Conservation (phyloP, 139 green algal species). For the Zygnema circumcarinatum region DNA sequence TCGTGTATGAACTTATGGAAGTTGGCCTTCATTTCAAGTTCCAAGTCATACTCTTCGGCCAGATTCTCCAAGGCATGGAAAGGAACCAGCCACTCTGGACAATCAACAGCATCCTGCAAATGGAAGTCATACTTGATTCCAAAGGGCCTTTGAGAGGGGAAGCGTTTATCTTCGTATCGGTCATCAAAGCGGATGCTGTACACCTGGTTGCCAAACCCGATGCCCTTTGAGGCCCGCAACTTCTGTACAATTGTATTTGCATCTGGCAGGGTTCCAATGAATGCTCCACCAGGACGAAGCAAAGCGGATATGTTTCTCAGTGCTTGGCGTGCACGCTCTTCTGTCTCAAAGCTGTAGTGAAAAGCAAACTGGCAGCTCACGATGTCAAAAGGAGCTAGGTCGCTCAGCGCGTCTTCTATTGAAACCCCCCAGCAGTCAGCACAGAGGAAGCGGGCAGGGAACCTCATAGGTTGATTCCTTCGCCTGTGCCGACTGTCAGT, state of each 20-base stretch:
- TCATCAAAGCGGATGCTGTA: conserved; percentile 39
- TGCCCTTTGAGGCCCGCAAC: conserved; percentile 30
- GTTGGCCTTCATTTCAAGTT: conserved; percentile 43
- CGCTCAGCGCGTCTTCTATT: conserved; percentile 26
- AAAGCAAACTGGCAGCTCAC: conserved; percentile 63
- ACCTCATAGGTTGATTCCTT: conserved; percentile 14
- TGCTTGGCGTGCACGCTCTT: conserved; percentile 42
- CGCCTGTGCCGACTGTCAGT: not conserved
- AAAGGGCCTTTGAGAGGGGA: conserved; percentile 16
- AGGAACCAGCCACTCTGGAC: conserved; percentile 52
- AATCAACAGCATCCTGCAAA: conserved; percentile 52
- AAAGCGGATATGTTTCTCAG: conserved; percentile 54
- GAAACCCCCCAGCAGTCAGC: conserved; percentile 42
- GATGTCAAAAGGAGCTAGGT: conserved; percentile 56
- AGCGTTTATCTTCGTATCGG: conserved; percentile 8
- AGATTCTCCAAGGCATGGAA: conserved; percentile 25
- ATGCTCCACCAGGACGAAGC: conserved; percentile 58
- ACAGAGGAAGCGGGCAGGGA: conserved; percentile 40
- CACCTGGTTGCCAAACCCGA: conserved; percentile 46
- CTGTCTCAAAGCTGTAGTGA: conserved; percentile 61
- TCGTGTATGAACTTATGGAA: conserved; percentile 51
- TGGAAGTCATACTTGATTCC: conserved; percentile 53
- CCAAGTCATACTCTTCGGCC: conserved; percentile 46
- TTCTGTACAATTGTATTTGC: conserved; percentile 65
- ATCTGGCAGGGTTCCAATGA: conserved; percentile 63